Evolutionary conservation across 2,329 filamentous ascomycete genomes (phyloP), one percentile per base, ranked within the genome.

Genomic region (Fusarium longipes): DNA sequence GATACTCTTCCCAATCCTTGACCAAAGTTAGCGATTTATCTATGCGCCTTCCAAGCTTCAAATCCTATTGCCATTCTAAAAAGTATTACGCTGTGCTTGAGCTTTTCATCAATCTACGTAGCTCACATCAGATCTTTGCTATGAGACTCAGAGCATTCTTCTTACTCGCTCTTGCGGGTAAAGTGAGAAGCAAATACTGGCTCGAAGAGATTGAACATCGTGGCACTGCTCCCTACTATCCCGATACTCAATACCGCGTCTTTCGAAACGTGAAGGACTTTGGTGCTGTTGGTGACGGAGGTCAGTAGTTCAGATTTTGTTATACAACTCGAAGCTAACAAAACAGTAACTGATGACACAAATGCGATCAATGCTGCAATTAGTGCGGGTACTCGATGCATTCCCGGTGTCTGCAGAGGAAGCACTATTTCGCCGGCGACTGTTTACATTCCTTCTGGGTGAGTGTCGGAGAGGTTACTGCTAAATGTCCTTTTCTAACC

Each of bases 391-490:
- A 58, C 57, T 35, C 65, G 73, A 53, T 75, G 73, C 17, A 50
- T 57, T 20, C 64, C 73, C 5, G 66, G 71, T 8, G 57, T 74
- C 8, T 74, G 73, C 50, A 74, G 67, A 51, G 73, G 73, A 35
- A 74, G 73, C 52, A 79, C 77, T 5, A 73, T 74, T n/a, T 76
- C 77, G 30, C 77, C 77, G 10, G 78, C 78, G 8, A 75, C 75
- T 6, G 76, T 80, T 33, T 80, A 79, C 50, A 75, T 80, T 30
- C 78, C 78, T n/a, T 57, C 76, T 9, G 78, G 77, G 78, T 79
- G 50, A 48, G 75, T 58, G 1, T 2, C 11, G 68, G 18, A 73
- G 71, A 48, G 70, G 73, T 48, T 35, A 61, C 11, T 29, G 9
- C 12, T 40, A 14, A 50, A 57, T 10, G 25, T 58, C 14, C 27